Evolutionary conservation across 176 grass and related monocot genomes (phyloP), one percentile per base, ranked within the genome.

Genomic region (Triticum turgidum): DNA sequence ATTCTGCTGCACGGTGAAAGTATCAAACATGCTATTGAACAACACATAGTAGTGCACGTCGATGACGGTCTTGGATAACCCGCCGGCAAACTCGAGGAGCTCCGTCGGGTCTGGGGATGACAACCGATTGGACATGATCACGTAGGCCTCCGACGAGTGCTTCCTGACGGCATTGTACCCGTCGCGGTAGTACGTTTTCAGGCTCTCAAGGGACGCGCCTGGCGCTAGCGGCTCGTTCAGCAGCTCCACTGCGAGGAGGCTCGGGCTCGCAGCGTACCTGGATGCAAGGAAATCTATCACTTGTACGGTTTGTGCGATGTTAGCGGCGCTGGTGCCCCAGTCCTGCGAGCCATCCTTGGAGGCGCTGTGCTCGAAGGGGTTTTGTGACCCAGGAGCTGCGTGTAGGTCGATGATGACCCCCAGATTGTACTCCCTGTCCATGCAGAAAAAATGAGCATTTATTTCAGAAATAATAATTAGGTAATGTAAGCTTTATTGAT

Each of bases 121-220:
- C 2, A 77, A 14, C 4, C 95, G 85, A 58, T 88, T 95, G 1
- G 92, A 90, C 92, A 97, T 91, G 69, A 97, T 85, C 61, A 97
- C 91, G 5, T 91, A 97, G 9, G 92, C 91, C 18, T 75, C 24
- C 0, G 88, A 74, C 0, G 95, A 88, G 80, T 97, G 61, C 62
- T 59, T 86, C 11, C 95, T 69, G 63, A 97, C 92, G 32, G 83
- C 64, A 41, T 89, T n/a, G 80, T 97, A 97, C 3, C 85, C 92
- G 14, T 64, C 83, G 47, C 77, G 85, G 59, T 97, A 97, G 80
- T 97, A 97, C 25, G 88, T 93, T 12, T 32, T 80, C 2, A 97
- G 25, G 34, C 80, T 90, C 3, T 81, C 22, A 30, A 95, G 75
- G 5, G 92, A 84, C 2, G 70, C 87, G 3, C 83, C 83, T 0